Base-by-base conservation (phyloP, 352 stramenopile genomes). In the Pythium dissotocum region DNA sequence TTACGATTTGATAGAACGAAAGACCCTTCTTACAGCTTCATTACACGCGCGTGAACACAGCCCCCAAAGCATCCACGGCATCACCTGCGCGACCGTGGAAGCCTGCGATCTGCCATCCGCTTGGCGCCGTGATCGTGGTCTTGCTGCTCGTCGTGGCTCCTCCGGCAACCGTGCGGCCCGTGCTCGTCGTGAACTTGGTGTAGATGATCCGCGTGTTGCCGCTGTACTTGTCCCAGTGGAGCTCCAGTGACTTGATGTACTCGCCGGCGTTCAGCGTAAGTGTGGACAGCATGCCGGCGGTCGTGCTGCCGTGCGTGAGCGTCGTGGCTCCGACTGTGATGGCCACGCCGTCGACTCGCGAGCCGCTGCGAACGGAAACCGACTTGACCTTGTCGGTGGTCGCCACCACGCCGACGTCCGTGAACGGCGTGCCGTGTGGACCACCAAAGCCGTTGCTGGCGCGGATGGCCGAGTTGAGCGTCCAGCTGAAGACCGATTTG, bases 221-320 rank as follows among this genome's bases (percentile, higher is more conserved):
- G 33, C 67, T 60, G 42, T 87, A 75, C 73, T 81, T 77, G 24
- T 30, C 79, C 75, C 65, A 75, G 54, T 87, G 79, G 30, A 63
- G 26, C 54, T 87, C 77, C 52, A 87, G 69, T 18, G 72, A 75
- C 49, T 63, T 80, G 72, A 84, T 70, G 61, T 77, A 82, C 67
- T 84, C 77, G 6, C 72, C 77, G 8, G 63, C 53, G 36, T 54
- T 67, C 1, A 85, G 75, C 58, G 61, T 71, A 13, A 87, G 69
- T 12, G 68, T 78, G 30, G 71, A 32, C 10, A 78, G 63, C 6
- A 33, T 76, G 60, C 79, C 79, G 21, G 75, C 79, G 6, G 16
- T 57, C 35, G 35, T 40, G 35, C 77, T 75, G 35, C 79, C 79
- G 58, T 87, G 77, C 18, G 65, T 55, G 55, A 78, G 64, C 0